Evolutionary conservation across 345 rosid genomes (phyloP).

Genomic region (Hypericum androsaemum): DNA sequence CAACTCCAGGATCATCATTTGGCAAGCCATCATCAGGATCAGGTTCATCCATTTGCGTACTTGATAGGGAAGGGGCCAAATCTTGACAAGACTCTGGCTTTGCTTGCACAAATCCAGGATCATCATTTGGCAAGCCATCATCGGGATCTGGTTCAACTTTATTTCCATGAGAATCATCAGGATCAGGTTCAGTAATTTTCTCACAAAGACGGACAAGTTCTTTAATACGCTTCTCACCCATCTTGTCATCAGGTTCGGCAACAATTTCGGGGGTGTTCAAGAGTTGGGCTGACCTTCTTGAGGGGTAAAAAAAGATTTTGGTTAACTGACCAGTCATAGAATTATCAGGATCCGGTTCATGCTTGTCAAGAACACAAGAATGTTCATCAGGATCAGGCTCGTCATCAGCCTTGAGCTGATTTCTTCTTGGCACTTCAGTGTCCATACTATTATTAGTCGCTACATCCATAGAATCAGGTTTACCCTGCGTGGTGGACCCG

Average conservation of each 20-base stretch:
- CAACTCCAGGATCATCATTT: constrained; percentile 15
- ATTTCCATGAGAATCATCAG: constrained; percentile 21
- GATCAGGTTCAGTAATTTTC: constrained; percentile 23
- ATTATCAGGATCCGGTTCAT: constrained; percentile 43
- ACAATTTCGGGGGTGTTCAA: no score
- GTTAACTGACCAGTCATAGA: not conserved
- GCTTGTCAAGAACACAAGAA: constrained; percentile 17
- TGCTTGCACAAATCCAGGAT: constrained; percentile 6
- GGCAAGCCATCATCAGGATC: constrained; percentile 48
- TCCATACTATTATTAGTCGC: constrained; percentile 7
- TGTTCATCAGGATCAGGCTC: constrained; percentile 23
- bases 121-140: constrained; percentile 25
- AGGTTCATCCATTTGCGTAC: constrained; percentile 35
- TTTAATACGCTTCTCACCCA: no score
- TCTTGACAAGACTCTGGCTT: no score
- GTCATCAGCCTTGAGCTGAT: constrained; percentile 10
- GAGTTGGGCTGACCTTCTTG: no score
- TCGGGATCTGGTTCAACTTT: constrained; percentile 13
- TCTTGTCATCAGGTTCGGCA: no score
- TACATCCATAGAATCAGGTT: constrained; percentile 7
- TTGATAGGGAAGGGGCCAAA: constrained; percentile 3
- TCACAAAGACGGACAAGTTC: no score
- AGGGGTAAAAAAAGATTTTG: no score
- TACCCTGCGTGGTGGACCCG: constrained; percentile 10
- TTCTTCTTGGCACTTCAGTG: constrained; percentile 3